These are phyloP conservation scores for Lasiodiplodia hormozganensis DNA, from an alignment of 2,329 filamentous ascomycete genomes.

Conservation along the genomic window DNA sequence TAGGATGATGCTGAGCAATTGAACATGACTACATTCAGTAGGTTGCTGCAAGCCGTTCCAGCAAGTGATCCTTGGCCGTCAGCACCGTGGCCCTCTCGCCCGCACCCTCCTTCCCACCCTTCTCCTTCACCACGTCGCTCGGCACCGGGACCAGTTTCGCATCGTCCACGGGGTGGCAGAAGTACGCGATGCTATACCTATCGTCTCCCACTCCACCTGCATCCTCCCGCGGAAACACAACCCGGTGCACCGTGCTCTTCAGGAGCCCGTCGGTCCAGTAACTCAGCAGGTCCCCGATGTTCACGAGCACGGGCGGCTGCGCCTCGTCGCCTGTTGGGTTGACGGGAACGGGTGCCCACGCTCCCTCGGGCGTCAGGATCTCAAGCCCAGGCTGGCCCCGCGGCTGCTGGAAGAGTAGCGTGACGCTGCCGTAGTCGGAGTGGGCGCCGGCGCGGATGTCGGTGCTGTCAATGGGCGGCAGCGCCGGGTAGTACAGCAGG, in stretches of 20 bases:
- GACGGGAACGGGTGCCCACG: constrained; percentile 53
- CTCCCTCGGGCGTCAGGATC: constrained; percentile 67
- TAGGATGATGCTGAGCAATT: background rate
- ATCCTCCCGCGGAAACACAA: constrained; percentile 69
- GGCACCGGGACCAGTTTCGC: constrained; percentile 63
- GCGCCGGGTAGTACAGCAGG: constrained; percentile 61
- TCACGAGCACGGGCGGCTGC: constrained; percentile 72
- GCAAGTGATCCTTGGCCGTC: constrained; percentile 66
- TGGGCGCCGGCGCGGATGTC: constrained; percentile 91
- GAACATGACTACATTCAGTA: constrained; percentile 53
- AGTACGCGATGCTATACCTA: constrained; percentile 67
- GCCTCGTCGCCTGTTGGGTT: constrained; percentile 60
- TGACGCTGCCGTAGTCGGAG: constrained; percentile 76
- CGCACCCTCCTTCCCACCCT: constrained; percentile 40
- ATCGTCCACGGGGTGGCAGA: constrained; percentile 67
- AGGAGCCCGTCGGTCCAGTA: constrained; percentile 93
- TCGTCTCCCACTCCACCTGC: constrained; percentile 44
- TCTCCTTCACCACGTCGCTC: constrained; percentile 54
- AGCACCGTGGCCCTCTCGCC: constrained; percentile 53
- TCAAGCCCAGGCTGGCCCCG: constrained; percentile 83
- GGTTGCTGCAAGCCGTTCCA: constrained; percentile 63
- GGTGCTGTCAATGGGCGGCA: constrained; percentile 52
- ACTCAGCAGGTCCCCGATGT: constrained; percentile 74
- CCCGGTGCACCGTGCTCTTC: constrained; percentile 86
- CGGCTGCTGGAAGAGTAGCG: constrained; percentile 80